Evolutionary conservation across 345 rosid species (phyloP), one percentile per base, ranked within the genome.

Genomic region (Rhizophora mangle): DNA sequence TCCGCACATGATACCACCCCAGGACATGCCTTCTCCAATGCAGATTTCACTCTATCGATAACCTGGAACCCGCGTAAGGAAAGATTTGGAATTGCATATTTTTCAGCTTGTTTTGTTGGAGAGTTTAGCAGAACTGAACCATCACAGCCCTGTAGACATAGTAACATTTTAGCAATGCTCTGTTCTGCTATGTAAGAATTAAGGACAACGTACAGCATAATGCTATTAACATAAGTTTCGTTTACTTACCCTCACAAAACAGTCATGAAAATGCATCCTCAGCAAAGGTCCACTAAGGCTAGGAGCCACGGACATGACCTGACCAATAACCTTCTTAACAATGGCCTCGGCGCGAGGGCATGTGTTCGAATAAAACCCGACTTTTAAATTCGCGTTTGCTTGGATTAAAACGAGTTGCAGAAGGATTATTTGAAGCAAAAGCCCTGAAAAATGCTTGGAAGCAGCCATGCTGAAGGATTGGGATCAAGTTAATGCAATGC

Each of bases 251-350:
- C 86, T 53, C 18, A 91, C 88, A 37, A 90, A 91, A 62, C 97
- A 93, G 62, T 93, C 98, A 34, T 93, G 97, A 55, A 93, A 91
- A 66, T 84, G 85, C 90, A 91, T 71, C 69, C 98, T 81, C 39
- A 93, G 63, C 73, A 91, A 58, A 59, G 95, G 89, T 19, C 78
- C 90, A 21, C 84, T 84, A 18, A 88, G 78, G 6, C 87, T 66
- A 3, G 84, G 84, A 10, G 83, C 85, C 0, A 70, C 78, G 1
- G 79, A 75, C 49, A 90, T 47, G 54, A 78, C 80, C 18, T 77
- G 57, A 22, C 5, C 11, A 9, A 79, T 72, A 19, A 65, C 70
- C 47, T 61, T 39, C 58, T 77, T 76, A 3, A 84, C 90, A 26
- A 84, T 72, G 66, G 72, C 74, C 73, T 90, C 90, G 15, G 86